Evolutionary conservation across 2,329 filamentous ascomycete genomes (phyloP).

Genomic region (Colletotrichum cuscutae): DNA sequence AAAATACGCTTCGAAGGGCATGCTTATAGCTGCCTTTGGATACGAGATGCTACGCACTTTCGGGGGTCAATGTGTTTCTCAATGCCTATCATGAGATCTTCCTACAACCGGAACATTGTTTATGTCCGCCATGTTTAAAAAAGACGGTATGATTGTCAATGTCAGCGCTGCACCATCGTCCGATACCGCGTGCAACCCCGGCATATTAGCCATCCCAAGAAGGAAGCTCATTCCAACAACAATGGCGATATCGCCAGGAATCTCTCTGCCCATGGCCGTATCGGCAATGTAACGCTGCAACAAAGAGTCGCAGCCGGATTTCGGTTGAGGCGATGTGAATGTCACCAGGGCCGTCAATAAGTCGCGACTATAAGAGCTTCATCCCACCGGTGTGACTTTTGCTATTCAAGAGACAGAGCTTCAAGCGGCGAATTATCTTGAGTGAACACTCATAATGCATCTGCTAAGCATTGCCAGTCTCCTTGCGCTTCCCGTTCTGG

Average conservation of each 20-base stretch:
- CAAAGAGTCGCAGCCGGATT: neutral
- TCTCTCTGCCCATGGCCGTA: constrained; percentile 6
- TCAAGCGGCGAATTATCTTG: neutral
- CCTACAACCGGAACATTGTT: too few species aligned
- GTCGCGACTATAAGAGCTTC: neutral
- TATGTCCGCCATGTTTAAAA: too few species aligned
- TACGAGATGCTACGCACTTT: too few species aligned
- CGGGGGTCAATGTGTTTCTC: too few species aligned
- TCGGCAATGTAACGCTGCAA: constrained; percentile 26
- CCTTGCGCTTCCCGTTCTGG: constrained; percentile 21
- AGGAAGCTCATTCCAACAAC: constrained; percentile 24
- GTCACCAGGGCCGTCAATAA: neutral
- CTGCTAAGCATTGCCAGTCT: constrained; percentile 3
- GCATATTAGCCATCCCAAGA: constrained; percentile 17
- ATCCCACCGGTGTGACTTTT: neutral
- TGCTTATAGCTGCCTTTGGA: too few species aligned
- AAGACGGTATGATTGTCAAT: too few species aligned
- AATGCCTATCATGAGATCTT: too few species aligned
- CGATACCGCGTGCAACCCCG: neutral
- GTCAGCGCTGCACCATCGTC: neutral
- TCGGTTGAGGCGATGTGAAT: neutral
- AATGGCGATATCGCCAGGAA: constrained; percentile 27
- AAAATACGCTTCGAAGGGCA: too few species aligned
- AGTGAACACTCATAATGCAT: constrained; percentile 3
- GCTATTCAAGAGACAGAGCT: neutral